Percentiles rank a stretch among this genome's conserved stretches.
phyloP scores from a whole-genome alignment of 2,329 filamentous ascomycete genomes.

The Venturia asperata region DNA sequence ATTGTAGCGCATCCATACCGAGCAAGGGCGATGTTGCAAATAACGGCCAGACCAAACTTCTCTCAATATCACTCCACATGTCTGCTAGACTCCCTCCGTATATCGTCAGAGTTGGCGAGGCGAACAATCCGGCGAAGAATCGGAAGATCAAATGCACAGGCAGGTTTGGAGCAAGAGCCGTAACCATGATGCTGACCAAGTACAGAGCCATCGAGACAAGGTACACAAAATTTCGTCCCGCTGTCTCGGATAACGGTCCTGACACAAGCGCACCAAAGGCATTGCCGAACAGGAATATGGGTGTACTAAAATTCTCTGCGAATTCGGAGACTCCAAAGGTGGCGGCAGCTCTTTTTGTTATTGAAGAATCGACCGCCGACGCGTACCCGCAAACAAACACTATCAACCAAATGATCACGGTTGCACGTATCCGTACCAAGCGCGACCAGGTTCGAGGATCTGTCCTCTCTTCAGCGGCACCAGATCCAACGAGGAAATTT shows the following conservation, averaged over 20 bases:
- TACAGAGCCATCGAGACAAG: conserved; percentile 15
- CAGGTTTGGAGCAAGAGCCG: neutral
- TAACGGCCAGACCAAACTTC: neutral
- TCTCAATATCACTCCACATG: neutral
- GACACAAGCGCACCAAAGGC: conserved; percentile 19
- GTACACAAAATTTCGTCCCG: conserved; percentile 20
- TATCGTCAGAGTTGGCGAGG: neutral
- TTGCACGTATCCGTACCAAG: neutral
- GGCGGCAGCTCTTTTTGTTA: neutral
- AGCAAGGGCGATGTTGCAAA: neutral
- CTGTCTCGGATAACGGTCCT: conserved; percentile 21
- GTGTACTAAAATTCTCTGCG: neutral
- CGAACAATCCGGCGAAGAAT: conserved; percentile 11
- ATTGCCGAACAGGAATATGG: neutral
- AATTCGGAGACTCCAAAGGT: neutral
- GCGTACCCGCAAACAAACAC: neutral
- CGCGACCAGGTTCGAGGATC: neutral
- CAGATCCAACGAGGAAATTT: neutral
- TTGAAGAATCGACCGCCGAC: neutral
- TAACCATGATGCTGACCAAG: conserved; percentile 18
- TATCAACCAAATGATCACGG: neutral
- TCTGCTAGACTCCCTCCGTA: neutral
- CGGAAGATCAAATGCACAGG: neutral
- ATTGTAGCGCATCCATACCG: neutral
- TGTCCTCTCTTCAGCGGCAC: neutral